Conservation (phyloP, 2,329 filamentous ascomycete species). For the Plenodomus biglobosus region DNA sequence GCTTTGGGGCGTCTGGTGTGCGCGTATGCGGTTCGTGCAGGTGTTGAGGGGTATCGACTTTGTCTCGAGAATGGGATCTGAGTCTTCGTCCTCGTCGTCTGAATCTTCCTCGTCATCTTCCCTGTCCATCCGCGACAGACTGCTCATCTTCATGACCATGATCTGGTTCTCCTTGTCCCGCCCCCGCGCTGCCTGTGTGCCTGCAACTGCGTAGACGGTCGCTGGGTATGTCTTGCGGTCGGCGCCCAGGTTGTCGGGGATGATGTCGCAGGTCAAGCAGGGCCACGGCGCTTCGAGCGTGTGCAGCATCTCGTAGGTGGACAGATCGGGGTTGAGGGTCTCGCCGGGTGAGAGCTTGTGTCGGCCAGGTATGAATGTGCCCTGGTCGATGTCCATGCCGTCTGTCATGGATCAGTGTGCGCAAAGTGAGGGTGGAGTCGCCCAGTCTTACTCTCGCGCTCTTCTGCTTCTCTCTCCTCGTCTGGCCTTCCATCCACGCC, state of each 20-base stretch:
- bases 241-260: slow-evolving; percentile 83
- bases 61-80: slow-evolving; percentile 91
- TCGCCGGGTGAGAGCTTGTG: slow-evolving; percentile 89
- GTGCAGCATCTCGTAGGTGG: slow-evolving; percentile 98
- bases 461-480: slow-evolving; percentile 87
- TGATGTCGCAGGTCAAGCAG: slow-evolving; percentile 91
- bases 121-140: slow-evolving; percentile 84
- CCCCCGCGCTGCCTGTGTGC: slow-evolving; percentile 82
- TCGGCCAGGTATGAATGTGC: slow-evolving; percentile 93
- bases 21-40: slow-evolving; percentile 91
- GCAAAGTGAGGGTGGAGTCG: slow-evolving; percentile 15
- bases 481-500: slow-evolving; percentile 92
- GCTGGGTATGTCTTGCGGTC: slow-evolving; percentile 91
- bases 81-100: slow-evolving; percentile 68
- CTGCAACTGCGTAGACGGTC: slow-evolving; percentile 91
- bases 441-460: slow-evolving; percentile 62
- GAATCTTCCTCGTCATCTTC: slow-evolving; percentile 67
- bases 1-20: slow-evolving; percentile 73
- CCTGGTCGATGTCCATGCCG: slow-evolving; percentile 90
- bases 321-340: slow-evolving; percentile 84
- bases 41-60: slow-evolving; percentile 82
- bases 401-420: slow-evolving; percentile 45
- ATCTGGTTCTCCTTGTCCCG: slow-evolving; percentile 85
- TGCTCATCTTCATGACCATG: slow-evolving; percentile 95
- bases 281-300: slow-evolving; percentile 93